Percentiles rank a stretch among this genome's conserved stretches.
Evolutionary conservation across 306 rosid species (phyloP).

Genomic region (Citrullus colocynthis): DNA sequence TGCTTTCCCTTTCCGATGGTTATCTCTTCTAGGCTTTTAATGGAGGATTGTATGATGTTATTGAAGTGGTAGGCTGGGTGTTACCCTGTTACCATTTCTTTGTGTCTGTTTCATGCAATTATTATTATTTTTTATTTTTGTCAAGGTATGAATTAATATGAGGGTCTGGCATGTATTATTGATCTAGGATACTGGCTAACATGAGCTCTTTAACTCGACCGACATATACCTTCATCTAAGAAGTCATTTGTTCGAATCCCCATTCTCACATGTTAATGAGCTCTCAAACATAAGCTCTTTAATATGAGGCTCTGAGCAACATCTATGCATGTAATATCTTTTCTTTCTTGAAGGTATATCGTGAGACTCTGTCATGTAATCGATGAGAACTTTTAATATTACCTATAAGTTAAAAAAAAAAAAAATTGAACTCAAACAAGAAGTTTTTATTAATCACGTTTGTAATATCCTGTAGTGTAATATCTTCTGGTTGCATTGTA

Average conservation of each 20-base stretch:
- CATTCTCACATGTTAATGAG: neutral
- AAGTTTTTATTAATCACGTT: neutral
- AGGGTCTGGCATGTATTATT: neutral
- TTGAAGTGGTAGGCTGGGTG: neutral
- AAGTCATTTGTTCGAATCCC: neutral
- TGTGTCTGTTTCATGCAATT: neutral
- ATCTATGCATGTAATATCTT: neutral
- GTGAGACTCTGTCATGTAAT: neutral
- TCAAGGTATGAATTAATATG: neutral
- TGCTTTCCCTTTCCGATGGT: neutral
- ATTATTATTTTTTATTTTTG: neutral
- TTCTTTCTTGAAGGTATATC: neutral
- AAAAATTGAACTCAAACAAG: neutral
- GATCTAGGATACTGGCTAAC: neutral
- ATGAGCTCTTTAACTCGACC: neutral
- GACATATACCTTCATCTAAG: neutral
- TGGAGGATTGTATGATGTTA: neutral
- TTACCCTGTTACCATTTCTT: neutral
- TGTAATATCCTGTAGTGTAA: neutral
- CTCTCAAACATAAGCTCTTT: too few relatives aligned
- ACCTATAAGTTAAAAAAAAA: neutral
- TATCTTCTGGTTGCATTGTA: conserved; percentile 8
- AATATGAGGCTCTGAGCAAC: neutral
- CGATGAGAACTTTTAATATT: neutral
- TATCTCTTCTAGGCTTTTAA: neutral